Conservation (phyloP, 1,284 basidiomycete genomes). For the Tylopilus orsonianus region DNA sequence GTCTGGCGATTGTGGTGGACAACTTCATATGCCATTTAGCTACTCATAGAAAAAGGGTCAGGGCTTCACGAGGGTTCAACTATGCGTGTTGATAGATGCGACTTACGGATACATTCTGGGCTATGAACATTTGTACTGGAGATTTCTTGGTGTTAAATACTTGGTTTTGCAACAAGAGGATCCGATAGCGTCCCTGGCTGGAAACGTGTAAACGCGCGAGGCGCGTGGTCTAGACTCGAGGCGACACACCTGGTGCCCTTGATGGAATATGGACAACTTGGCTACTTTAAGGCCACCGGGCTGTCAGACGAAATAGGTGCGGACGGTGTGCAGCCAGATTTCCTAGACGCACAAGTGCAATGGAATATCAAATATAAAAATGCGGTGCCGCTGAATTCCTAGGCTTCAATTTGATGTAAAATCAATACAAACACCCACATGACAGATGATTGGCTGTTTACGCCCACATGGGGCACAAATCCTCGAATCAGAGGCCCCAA, state of each 20-base stretch:
- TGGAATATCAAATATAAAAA: constrained; percentile 27
- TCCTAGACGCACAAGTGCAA: constrained; percentile 10
- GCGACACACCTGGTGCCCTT: constrained; percentile 14
- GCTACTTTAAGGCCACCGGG: constrained; percentile 4
- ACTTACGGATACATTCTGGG: constrained; percentile 14
- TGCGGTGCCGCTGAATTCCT: constrained; percentile 2
- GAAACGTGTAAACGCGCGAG: constrained; percentile 22
- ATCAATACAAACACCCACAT: constrained; percentile 9
- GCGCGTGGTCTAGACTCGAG: constrained; percentile 23
- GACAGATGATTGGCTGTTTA: too few relatives aligned
- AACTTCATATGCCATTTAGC: constrained; percentile 5
- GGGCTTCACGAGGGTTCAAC: constrained; percentile 13
- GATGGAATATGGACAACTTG: constrained; percentile 10
- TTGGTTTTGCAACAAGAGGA: constrained; percentile 1
- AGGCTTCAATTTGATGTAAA: constrained; percentile 17
- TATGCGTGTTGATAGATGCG: constrained; percentile 20
- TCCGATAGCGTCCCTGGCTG: neutral
- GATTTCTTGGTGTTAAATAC: constrained; percentile 1
- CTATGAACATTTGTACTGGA: constrained; percentile 9
- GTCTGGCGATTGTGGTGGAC: constrained; percentile 12
- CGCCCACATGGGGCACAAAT: too few relatives aligned
- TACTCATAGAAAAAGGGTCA: constrained; percentile 23
- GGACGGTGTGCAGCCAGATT: constrained; percentile 11
- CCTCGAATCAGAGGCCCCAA: neutral
- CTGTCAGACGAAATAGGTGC: constrained; percentile 15